Base-by-base conservation (phyloP, 441 rosid species). In the Eutrema salsugineum region DNA sequence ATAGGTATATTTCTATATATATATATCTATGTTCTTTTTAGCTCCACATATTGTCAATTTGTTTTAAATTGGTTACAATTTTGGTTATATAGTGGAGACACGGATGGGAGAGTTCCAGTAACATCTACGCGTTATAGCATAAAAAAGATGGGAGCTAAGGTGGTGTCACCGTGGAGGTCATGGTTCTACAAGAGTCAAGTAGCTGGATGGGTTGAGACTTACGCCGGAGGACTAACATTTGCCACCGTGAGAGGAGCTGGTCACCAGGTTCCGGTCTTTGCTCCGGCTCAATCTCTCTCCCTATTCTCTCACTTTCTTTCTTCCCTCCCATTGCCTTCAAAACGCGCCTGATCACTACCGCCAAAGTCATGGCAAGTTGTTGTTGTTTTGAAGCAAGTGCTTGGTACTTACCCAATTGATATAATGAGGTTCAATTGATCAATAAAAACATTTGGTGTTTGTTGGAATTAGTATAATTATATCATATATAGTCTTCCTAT, bases 81-180 rank as follows among this genome's bases (percentile, higher is more conserved):
- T 12, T 42, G 62, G 55, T 58, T 73, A 73, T 28, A 35, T 78
- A 83, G 90, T 24, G 90, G 91, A 10, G 91, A 86, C 60, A 80
- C 84, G 2, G 88, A 86, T 72, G 88, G 91, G 67, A 83, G 90
- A 70, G 85, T 84, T 64, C 88, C 88, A 0, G 90, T 86, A 24
- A 86, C 87, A 35, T 74, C 83, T 30, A 84, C 85, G 4, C 81
- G 87, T 17, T 84, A 84, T 71, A 77, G 84, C 66, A 73, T 86
- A 62, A 83, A 83, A 46, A 77, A 79, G 63, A 65, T 84, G 78
- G 75, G 82, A 15, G 33, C 85, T n/a, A 79, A 73, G 44, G 63
- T 80, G 6, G 35, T 71, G 55, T 66, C 62, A 43, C 79, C 82
- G 35, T 86, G 88, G 91, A 75, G 88, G 66, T 79, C 88, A 22